Conservation (phyloP, 2,329 filamentous ascomycete genomes). For the Colletotrichum lindemuthianum region DNA sequence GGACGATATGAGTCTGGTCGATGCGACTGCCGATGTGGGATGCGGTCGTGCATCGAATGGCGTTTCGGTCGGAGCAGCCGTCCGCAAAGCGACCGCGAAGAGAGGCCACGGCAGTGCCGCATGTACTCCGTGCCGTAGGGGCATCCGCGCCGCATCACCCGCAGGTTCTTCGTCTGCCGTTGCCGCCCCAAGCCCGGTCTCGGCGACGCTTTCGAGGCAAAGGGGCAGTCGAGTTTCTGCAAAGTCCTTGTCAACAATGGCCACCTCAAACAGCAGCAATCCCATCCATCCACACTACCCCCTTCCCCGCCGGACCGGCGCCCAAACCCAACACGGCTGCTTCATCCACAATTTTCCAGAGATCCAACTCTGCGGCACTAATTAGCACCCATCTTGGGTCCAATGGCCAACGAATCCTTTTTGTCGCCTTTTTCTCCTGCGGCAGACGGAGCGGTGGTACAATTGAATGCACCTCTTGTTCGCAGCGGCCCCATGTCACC, state of each 20-base stretch:
- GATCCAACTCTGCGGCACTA: slow-evolving; percentile 32
- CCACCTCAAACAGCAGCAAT: background rate
- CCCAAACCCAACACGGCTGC: slow-evolving; percentile 32
- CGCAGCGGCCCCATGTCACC: slow-evolving; percentile 34
- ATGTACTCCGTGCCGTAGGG: background rate
- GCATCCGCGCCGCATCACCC: background rate
- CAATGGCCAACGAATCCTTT: slow-evolving; percentile 2
- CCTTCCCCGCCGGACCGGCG: slow-evolving; percentile 31
- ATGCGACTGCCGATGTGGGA: slow-evolving; percentile 30
- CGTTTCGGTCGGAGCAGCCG: slow-evolving; percentile 23
- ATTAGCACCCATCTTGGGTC: slow-evolving; percentile 21
- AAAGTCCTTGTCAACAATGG: slow-evolving; percentile 25
- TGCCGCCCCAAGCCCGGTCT: slow-evolving; percentile 30
- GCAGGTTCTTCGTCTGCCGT: slow-evolving; percentile 1
- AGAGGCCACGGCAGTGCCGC: slow-evolving; percentile 14
- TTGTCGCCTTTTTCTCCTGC: slow-evolving; percentile 1
- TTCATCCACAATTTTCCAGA: slow-evolving; percentile 36
- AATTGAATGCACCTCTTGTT: slow-evolving; percentile 28
- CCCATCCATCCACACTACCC: slow-evolving; percentile 15
- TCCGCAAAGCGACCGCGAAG: slow-evolving; percentile 7
- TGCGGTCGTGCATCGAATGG: slow-evolving; percentile 15
- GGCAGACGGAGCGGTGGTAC: slow-evolving; percentile 22
- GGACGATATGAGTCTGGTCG: slow-evolving; percentile 28
- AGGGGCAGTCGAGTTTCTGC: slow-evolving; percentile 20
- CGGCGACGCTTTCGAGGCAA: slow-evolving; percentile 14